These are phyloP conservation scores for Tetrahymena malaccensis DNA, from an alignment of 73 alveolate species.

Conservation along the genomic window DNA sequence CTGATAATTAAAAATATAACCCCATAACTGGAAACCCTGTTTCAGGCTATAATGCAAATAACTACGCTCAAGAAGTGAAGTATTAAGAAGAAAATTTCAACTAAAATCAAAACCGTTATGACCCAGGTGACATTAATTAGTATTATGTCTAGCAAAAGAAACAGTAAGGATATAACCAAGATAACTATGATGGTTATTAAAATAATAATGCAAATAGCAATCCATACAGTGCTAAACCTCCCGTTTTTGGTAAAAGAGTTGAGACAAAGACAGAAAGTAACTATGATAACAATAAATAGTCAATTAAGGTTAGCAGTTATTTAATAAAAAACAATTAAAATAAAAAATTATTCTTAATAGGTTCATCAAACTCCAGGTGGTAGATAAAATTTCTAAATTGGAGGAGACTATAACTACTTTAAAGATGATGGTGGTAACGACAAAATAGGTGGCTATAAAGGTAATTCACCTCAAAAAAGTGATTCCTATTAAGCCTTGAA, in stretches of 20 bases:
- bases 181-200: background rate
- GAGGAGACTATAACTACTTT: background rate
- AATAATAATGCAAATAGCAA: background rate
- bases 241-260: background rate
- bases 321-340: background rate
- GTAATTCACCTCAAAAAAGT: background rate
- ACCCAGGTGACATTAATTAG: background rate
- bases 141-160: background rate
- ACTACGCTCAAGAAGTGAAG: background rate
- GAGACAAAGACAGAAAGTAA: background rate
- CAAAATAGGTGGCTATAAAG: background rate
- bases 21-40: background rate
- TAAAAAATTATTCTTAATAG: background rate
- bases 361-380: background rate
- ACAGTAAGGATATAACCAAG: background rate
- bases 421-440: background rate
- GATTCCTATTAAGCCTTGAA: background rate
- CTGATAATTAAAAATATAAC: background rate
- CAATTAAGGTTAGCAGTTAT: background rate
- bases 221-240: background rate
- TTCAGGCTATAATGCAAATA: background rate
- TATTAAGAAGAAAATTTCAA: background rate
- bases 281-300: background rate
- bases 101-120: background rate
- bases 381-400: background rate